Base-by-base conservation (phyloP, 2,329 filamentous ascomycete genomes). In the Aureobasidium sp. region DNA sequence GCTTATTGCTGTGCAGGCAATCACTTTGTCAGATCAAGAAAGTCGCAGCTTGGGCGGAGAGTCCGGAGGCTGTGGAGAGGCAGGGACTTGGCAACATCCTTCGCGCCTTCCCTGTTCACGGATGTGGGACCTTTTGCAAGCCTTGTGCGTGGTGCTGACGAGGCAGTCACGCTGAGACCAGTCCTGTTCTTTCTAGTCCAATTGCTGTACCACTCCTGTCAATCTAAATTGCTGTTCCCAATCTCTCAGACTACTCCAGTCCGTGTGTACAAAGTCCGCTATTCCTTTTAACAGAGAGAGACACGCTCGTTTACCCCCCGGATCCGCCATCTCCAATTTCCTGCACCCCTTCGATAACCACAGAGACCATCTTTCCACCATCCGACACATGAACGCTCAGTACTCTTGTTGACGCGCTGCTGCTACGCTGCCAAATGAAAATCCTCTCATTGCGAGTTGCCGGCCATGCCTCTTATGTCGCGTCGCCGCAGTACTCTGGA, bases 401-500 rank as follows among this genome's bases (percentile, higher is more conserved):
- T 42, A 20, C 20, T 23, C 34, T 46, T 29, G 17, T 41, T 47
- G 60, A 62, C 60, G 51, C 42, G 39, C 48, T 27, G 42, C 41
- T 29, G 17, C 12, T 27, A 29, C 37, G 48, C 48, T 48, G 55
- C 51, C 46, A 63, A 59, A 51, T 56, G 50, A 55, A 27, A 55
- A 47, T 29, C 42, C 51, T 8, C 26, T 34, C 23, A 20, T 51
- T 55, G 36, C 27, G 20, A 26, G 10, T 26, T 46, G 46, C 66
- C 67, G 69, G 69, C 64, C 64, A 73, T 73, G 71, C 71, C 70
- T 63, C 66, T 70, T 60, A 66, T 72, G 52, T 64, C 66, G 68
- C 73, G 74, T 64, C 76, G 78, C 62, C 73, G 75, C 64, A 78
- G 76, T 66, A 76, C 76, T 59, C 70, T 78, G 67, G 75, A 78